phyloP scores from a whole-genome alignment of 768 basidiomycete species.

The Tubosaeta sp. region DNA sequence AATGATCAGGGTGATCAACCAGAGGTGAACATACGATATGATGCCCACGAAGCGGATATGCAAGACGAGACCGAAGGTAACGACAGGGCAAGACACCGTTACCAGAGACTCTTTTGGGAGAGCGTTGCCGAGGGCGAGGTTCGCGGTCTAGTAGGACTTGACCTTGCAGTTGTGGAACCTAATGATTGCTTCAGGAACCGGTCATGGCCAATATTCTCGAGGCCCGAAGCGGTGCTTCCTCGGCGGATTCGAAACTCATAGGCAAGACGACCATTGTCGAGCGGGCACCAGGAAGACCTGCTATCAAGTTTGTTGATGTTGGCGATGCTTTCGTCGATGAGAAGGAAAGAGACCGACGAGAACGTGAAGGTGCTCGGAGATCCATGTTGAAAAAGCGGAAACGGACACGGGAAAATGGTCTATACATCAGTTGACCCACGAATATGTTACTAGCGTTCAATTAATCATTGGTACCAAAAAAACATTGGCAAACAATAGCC shows the following conservation, averaged over 20 bases:
- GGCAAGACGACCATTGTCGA: constrained; percentile 36
- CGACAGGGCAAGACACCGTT: constrained; percentile 55
- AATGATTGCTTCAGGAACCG: constrained; percentile 45
- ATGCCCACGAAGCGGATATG: constrained; percentile 58
- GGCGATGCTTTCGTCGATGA: constrained; percentile 65
- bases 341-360: constrained; percentile 47
- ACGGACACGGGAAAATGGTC: constrained; percentile 16
- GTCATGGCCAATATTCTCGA: constrained; percentile 56
- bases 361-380: constrained; percentile 47
- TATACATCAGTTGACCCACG: not conserved
- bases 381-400: constrained; percentile 32
- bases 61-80: constrained; percentile 55
- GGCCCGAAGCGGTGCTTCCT: constrained; percentile 39
- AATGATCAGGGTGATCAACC: not conserved
- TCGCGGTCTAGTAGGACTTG: constrained; percentile 14
- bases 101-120: constrained; percentile 78
- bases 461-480: constrained; percentile 9
- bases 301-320: constrained; percentile 68
- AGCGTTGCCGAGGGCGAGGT: constrained; percentile 69
- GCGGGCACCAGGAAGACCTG: constrained; percentile 44
- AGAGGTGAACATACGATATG: constrained; percentile 30
- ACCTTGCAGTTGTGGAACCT: not conserved
- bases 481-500: constrained; percentile 12
- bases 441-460: not conserved
- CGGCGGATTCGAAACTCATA: constrained; percentile 35